Base-by-base conservation (phyloP, 2,329 filamentous ascomycete species). In the Botrytis tulipae region DNA sequence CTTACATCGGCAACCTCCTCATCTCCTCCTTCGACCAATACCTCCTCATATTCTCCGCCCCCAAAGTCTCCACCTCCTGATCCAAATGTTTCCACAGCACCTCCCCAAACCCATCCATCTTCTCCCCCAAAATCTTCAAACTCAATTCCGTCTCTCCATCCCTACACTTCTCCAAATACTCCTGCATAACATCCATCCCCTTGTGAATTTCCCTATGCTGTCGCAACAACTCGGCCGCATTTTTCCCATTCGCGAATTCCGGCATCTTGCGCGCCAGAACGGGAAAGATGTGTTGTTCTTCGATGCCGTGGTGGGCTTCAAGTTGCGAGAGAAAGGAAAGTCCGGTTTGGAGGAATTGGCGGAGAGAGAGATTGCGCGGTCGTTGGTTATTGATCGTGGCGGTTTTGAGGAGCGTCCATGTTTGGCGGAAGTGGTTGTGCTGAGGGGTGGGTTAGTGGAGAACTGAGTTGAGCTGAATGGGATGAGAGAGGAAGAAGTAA, bases 11-110 rank as follows among this genome's bases (percentile, higher is more conserved):
- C 83, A 96, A 86, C 70, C 84, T 83, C 81, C 83, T 84, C 82
- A 97, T 90, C 85, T 97, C 94, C 65, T 93, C 89, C 74, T 90
- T 77, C 0, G 86, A 92, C 93, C 93, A 97, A 82, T 92, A 94
- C 82, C 86, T 89, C 77, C 93, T 87, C 94, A 97, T 97, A 81
- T 95, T 97, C 82, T 96, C 92, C 62, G 94, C 94, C 3, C 91
- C 89, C 46, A 97, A 82, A 77, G 92, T 88, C 82, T 86, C 84
- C 12, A 97, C 94, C 85, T 97, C 94, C 78, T 95, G 91, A 78
- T 96, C 93, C 74, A 97, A 83, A 85, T 97, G 94, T 79, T 84
- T 85, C 92, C 93, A 95, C 67, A 97, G 82, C 76, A 97, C 92
- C 16, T 85, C 85, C 18, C 92, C 92, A 88, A 95, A 97, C 7